Evolutionary conservation across 2,329 filamentous ascomycete genomes (phyloP), one percentile per base, ranked within the genome.

Genomic region (Colletotrichum plurivorum): DNA sequence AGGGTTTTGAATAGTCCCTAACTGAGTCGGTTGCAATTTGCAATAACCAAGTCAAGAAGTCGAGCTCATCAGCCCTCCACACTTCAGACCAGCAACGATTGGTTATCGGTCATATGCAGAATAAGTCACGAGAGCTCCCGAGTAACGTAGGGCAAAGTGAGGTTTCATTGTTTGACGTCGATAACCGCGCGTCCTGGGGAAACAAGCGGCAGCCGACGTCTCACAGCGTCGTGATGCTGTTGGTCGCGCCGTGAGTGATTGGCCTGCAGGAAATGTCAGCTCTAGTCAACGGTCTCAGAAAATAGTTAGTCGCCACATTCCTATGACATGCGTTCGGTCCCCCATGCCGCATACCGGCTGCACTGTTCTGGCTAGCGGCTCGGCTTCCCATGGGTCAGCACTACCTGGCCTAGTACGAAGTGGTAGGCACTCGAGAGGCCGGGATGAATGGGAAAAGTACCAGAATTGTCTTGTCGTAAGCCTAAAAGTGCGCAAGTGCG

Each of bases 301-400:
- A 62, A 62, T 62, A 49, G 51, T 6, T n/a, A 45, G 16, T 16
- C 59, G 49, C 59, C 59, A 62, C 59, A 62, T 62, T 36, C 49
- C 22, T n/a, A 62, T 54, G 16, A 36, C 49, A 54, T 62, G 59
- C 59, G 54, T 49, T 49, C 59, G 20, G 13, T 22, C 10, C 31
- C 18, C 10, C 31, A 41, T 61, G 31, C 48, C 18, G 46, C 18
- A 41, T 36, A 36, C 31, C 31, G 31, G 31, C 31, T 36, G n/a
- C 7, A 20, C 39, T 18, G 0, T 27, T 45, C 13, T 16, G 59
- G 59, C 5, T 62, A 62, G 59, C 51, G n/a, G 22, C 25, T 20
- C 49, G 48, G 48, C 15, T 13, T 20, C n/a, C 45, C 16, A 18
- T 18, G 45, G 18, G 15, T 36, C 31, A 36, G 31, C 31, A 36